Conservation (phyloP, 1,139 yeast genomes). For the Diutina ranongensis region DNA sequence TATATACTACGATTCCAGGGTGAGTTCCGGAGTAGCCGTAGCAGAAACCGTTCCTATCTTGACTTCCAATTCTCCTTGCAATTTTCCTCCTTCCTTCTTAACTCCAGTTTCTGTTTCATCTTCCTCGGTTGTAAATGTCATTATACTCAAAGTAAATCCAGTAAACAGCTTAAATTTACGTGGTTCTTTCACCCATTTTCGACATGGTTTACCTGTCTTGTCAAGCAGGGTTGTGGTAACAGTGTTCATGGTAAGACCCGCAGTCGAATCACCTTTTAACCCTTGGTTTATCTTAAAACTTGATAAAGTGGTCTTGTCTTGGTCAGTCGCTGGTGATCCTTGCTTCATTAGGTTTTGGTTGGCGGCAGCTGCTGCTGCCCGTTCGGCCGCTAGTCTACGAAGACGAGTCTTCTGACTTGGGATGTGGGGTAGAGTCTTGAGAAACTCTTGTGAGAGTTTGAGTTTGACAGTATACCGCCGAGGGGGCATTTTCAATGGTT, state of each 20-base stretch:
- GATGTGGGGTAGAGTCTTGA: conserved; percentile 26
- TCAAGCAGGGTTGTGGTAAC: conserved; percentile 10
- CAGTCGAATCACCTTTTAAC: conserved; percentile 29
- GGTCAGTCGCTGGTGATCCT: conserved; percentile 9
- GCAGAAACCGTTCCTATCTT: not conserved
- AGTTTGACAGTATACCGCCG: conserved; percentile 21
- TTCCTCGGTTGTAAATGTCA: not conserved
- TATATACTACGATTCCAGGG: too few species aligned
- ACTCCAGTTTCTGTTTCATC: not conserved
- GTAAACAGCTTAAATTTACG: conserved; percentile 11
- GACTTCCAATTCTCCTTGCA: conserved; percentile 1
- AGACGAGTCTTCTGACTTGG: conserved; percentile 20
- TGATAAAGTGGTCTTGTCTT: conserved; percentile 13
- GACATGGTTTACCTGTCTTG: conserved; percentile 10
- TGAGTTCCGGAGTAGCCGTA: not conserved
- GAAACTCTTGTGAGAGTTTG: conserved; percentile 19
- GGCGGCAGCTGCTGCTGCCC: conserved; percentile 12
- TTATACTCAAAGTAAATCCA: conserved; percentile 23
- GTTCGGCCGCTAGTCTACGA: conserved; percentile 16
- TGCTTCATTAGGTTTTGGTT: conserved; percentile 14
- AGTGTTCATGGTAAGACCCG: conserved; percentile 31
- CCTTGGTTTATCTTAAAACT: conserved; percentile 29
- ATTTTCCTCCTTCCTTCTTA: conserved; percentile 9
- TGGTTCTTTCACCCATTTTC: conserved; percentile 10
- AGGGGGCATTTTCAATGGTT: conserved; percentile 2